Evolutionary conservation across 345 rosid genomes (phyloP).

Genomic region (Rhizophora apiculata): DNA sequence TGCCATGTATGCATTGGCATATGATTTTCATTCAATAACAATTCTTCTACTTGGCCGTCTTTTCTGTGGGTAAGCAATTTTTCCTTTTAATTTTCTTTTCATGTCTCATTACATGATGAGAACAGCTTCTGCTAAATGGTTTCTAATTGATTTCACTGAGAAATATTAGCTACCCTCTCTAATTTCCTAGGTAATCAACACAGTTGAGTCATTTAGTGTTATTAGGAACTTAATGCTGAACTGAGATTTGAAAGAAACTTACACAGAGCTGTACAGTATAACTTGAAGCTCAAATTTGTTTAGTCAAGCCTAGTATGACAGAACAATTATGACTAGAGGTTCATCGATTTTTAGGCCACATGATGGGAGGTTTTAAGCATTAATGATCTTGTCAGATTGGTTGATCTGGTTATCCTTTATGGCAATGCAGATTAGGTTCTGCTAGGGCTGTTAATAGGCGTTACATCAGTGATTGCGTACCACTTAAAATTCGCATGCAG

Average conservation of each 20-base stretch:
- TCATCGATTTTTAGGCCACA: background rate
- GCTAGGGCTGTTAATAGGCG: constrained; percentile 99
- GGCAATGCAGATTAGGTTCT: constrained; percentile 76
- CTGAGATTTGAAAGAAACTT: background rate
- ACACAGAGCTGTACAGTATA: background rate
- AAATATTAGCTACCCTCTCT: background rate
- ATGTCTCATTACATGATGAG: constrained; percentile 5
- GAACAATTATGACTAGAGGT: background rate
- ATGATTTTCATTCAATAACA: constrained; percentile 67
- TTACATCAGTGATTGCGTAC: constrained; percentile 96
- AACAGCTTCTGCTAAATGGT: background rate
- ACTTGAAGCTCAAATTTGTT: background rate
- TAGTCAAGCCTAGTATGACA: background rate
- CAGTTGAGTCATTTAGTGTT: background rate
- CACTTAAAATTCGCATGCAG: constrained; percentile 85
- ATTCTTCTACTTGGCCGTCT: constrained; percentile 89
- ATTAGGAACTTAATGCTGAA: background rate
- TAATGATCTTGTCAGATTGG: background rate
- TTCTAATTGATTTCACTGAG: constrained; percentile 2
- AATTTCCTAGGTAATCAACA: background rate
- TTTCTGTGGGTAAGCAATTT: constrained; percentile 83
- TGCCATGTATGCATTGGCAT: constrained; percentile 85
- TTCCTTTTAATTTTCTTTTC: background rate
- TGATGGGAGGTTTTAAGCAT: background rate
- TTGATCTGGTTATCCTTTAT: constrained; percentile 21